Evolutionary conservation across 2,329 filamentous ascomycete species (phyloP).

Genomic region (Cephalotrichum gorgonifer): DNA sequence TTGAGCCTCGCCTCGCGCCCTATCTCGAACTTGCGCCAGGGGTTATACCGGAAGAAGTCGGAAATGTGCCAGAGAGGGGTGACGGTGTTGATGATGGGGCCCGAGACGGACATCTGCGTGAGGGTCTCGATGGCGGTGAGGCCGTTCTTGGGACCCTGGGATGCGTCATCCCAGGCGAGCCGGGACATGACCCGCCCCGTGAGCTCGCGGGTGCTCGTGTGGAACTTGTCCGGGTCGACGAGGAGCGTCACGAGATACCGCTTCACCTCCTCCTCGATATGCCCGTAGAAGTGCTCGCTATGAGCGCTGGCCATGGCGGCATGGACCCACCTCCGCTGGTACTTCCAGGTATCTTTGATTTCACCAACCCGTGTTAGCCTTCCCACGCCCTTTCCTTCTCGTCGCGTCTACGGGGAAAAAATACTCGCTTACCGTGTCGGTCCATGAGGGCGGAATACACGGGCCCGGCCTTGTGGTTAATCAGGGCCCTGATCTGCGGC

Average conservation of each 20-base stretch:
- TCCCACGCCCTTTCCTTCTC: background rate
- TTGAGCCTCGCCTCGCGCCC: conserved; percentile 30
- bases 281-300: conserved; percentile 33
- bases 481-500: conserved; percentile 37
- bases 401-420: background rate
- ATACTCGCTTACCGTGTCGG: conserved; percentile 34
- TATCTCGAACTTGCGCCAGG: conserved; percentile 36
- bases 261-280: conserved; percentile 34
- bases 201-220: conserved; percentile 34
- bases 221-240: conserved; percentile 33
- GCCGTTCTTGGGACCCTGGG: conserved; percentile 32
- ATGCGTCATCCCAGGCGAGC: conserved; percentile 38
- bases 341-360: conserved; percentile 31
- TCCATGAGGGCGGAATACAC: conserved; percentile 41
- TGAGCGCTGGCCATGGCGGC: conserved; percentile 33
- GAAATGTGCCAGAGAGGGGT: conserved; percentile 36
- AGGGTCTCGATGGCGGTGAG: conserved; percentile 35
- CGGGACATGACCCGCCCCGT: conserved; percentile 39
- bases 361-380: no score
- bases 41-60: conserved; percentile 26
- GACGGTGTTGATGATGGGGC: conserved; percentile 37
- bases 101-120: conserved; percentile 40
- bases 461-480: conserved; percentile 36
- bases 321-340: conserved; percentile 40
- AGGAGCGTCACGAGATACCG: conserved; percentile 34